Evolutionary conservation across 129 eudicot species (phyloP), one percentile per base, ranked within the genome.

Genomic region (Ambrosia artemisiifolia): DNA sequence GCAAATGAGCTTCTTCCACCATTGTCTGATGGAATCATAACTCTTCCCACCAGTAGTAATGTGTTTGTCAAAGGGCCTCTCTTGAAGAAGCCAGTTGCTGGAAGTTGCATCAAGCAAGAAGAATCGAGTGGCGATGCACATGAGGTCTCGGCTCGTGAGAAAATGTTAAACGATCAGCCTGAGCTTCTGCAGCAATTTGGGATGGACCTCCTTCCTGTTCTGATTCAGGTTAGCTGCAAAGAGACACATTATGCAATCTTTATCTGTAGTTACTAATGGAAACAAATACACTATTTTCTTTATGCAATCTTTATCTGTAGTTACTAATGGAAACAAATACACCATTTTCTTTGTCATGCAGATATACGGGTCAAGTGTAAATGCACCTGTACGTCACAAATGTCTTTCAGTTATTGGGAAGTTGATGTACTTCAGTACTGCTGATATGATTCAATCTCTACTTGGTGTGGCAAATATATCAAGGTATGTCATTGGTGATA

Each of bases 1-100:
- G 91, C 97, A 82, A 95, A 95, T 72, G 97, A 95, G 83, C 99
- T 95, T 81, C 97, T 95, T 75, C 97, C 99, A 3, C 91, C 96
- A 5, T 82, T 95, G 68, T 96, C 97, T 12, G 84, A 86, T 75
- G 99, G 97, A 73, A 88, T 84, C 19, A 88, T 91, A 9, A 86
- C 97, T 67, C 95, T 95, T 73, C 99, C 97, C 50, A 60, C 84
- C 34, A 80, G 91, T 63, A 73, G 72, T 77, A 86, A 75, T 78
- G 35, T 86, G 67, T 85, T 86, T 81, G 84, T 88, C 38, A 86
- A 80, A 82, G 95, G 95, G 12, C 73, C 97, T 35, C 79, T 86
- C 60, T 35, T 76, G 34, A 91, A 83, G 84, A 88, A 74, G 72
- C 78, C 89, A 28, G 66, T 79, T 51, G 79, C 79, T 30, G 83